phyloP scores from a whole-genome alignment of 2,329 filamentous ascomycete species.

The Akanthomyces uredinophilus region DNA sequence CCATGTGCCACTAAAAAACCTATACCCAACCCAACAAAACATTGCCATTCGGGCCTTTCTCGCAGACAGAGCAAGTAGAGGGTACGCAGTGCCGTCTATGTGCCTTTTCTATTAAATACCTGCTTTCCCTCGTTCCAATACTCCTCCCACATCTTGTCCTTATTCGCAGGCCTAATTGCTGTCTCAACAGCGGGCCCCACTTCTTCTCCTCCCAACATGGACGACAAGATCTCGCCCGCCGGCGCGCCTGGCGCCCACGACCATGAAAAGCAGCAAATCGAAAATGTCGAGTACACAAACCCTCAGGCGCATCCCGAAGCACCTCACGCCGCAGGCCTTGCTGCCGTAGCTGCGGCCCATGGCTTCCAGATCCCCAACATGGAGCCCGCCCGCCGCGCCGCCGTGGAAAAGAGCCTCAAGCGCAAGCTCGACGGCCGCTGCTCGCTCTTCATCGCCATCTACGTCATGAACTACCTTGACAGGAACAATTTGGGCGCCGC shows the following conservation, averaged over 20 bases:
- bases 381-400: slow-evolving; percentile 44
- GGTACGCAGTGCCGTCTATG: neutral
- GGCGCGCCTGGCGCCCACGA: neutral
- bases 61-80: neutral
- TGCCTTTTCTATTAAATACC: neutral
- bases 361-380: slow-evolving; percentile 16
- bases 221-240: slow-evolving; percentile 14
- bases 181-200: neutral
- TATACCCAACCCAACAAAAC: neutral
- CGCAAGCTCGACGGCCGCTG: slow-evolving; percentile 67
- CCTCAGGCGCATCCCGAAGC: neutral
- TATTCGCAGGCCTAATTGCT: neutral
- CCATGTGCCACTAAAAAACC: neutral
- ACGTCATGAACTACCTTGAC: slow-evolving; percentile 68
- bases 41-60: slow-evolving; percentile 8
- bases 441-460: slow-evolving; percentile 67
- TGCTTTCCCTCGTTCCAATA: neutral
- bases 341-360: slow-evolving; percentile 2
- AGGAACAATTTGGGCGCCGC: slow-evolving; percentile 65
- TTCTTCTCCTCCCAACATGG: neutral
- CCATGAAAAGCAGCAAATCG: slow-evolving; percentile 8
- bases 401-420: slow-evolving; percentile 60
- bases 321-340: neutral
- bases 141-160: neutral
- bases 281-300: slow-evolving; percentile 8